Percentiles rank a stretch among this genome's conserved stretches.
phyloP scores from a whole-genome alignment of 805 yeast genomes.

The Kodamaea kaohsiungensis region DNA sequence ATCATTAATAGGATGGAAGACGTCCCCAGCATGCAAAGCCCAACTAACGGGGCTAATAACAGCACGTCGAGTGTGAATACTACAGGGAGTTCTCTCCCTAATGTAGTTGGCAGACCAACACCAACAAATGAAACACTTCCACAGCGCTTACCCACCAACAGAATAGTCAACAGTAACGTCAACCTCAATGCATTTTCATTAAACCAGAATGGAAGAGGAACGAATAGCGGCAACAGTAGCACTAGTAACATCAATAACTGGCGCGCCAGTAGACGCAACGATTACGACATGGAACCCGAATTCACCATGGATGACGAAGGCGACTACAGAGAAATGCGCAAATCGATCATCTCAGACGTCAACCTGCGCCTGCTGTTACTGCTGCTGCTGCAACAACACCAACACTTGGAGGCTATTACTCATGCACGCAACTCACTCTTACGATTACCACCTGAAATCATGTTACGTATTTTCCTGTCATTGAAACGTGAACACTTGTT shows the following conservation, averaged over 20 bases:
- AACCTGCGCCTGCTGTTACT: conserved; percentile 7
- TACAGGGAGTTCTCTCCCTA: not conserved
- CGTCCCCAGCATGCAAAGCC: not conserved
- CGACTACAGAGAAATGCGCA: conserved; percentile 37
- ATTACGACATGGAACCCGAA: conserved; percentile 16
- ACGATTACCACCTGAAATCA: conserved; percentile 58
- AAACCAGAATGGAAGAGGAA: not conserved
- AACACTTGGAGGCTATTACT: conserved; percentile 1
- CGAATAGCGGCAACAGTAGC: not conserved
- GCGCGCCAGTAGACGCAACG: conserved; percentile 1
- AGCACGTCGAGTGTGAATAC: not conserved
- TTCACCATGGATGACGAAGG: conserved; percentile 36
- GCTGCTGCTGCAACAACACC: conserved; percentile 6
- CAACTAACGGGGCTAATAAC: not conserved
- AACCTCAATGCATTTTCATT: not conserved
- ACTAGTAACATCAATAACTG: not conserved
- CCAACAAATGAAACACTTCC: not conserved
- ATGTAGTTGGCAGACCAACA: not conserved
- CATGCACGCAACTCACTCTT: conserved; percentile 37
- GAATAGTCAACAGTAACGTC: not conserved
- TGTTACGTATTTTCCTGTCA: conserved; percentile 65
- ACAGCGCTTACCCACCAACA: not conserved
- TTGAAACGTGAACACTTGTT: conserved; percentile 63
- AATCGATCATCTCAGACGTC: conserved; percentile 28
- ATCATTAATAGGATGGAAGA: not conserved